phyloP scores from a whole-genome alignment of 78 protist genomes.

The Tieghemostelium lacteum region DNA sequence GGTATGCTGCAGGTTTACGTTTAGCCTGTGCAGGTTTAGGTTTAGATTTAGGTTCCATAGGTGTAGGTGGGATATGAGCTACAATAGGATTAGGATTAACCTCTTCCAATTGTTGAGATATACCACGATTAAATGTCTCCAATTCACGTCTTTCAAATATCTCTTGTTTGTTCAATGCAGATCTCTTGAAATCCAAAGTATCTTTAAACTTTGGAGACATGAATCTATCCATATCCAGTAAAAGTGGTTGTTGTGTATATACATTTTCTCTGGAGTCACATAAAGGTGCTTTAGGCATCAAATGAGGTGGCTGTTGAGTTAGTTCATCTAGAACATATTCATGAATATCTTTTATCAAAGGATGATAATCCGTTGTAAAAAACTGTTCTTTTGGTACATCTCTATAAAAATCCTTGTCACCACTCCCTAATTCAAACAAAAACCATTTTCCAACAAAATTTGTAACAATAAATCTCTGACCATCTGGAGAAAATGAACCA shows the following conservation, averaged over 20 bases:
- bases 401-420: neutral
- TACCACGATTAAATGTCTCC: constrained; percentile 6
- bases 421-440: constrained; percentile 52
- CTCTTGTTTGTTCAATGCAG: constrained; percentile 1
- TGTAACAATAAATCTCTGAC: constrained; percentile 43
- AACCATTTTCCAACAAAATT: constrained; percentile 52
- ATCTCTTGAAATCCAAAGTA: too few species aligned
- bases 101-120: neutral
- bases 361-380: constrained; percentile 67
- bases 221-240: too few species aligned
- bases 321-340: constrained; percentile 71
- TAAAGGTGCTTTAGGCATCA: constrained; percentile 38
- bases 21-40: constrained; percentile 24
- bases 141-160: constrained; percentile 21
- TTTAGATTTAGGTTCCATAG: constrained; percentile 41
- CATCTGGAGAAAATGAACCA: constrained; percentile 75
- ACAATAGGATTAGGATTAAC: constrained; percentile 16
- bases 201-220: too few species aligned
- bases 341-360: constrained; percentile 30
- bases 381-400: constrained; percentile 56
- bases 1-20: constrained; percentile 30
- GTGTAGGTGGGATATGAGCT: constrained; percentile 3
- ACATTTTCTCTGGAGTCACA: constrained; percentile 36
- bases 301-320: constrained; percentile 66
- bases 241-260: constrained; percentile 5